phyloP scores from a whole-genome alignment of 1,284 basidiomycete species.

The Trichosporon sp. region DNA sequence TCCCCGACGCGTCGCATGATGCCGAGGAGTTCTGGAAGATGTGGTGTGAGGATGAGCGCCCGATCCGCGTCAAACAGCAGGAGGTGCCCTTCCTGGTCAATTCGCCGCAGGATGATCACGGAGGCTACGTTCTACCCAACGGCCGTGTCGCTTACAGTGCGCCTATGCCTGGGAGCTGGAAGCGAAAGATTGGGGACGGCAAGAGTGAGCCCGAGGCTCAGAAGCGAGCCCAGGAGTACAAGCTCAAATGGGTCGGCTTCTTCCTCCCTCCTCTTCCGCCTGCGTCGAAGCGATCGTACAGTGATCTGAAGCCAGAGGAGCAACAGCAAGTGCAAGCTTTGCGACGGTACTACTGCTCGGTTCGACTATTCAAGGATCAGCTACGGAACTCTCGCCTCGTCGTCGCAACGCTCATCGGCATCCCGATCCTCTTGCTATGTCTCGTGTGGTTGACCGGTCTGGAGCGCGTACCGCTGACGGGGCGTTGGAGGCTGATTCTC shows the following conservation, averaged over 20 bases:
- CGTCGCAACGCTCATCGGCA: constrained; percentile 65
- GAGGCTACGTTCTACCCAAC: constrained; percentile 35
- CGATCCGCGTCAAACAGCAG: constrained; percentile 32
- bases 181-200: too few relatives aligned
- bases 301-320: constrained; percentile 51
- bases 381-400: constrained; percentile 61
- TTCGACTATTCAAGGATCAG: constrained; percentile 59
- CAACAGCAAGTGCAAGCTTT: constrained; percentile 61
- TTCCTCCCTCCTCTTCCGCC: constrained; percentile 45
- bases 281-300: constrained; percentile 40
- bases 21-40: constrained; percentile 51
- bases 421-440: constrained; percentile 72
- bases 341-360: constrained; percentile 44
- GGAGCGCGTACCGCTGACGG: constrained; percentile 80
- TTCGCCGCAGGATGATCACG: constrained; percentile 30
- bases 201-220: constrained; percentile 19
- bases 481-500: constrained; percentile 80
- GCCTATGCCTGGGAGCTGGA: constrained; percentile 28
- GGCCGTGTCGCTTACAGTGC: constrained; percentile 42
- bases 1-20: constrained; percentile 39
- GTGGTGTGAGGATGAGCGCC: constrained; percentile 52
- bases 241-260: constrained; percentile 30
- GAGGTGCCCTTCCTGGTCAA: constrained; percentile 33
- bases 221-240: neutral
- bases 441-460: constrained; percentile 73